Base-by-base conservation (phyloP, 2,329 filamentous ascomycete species). In the Cytospora schulzeri region DNA sequence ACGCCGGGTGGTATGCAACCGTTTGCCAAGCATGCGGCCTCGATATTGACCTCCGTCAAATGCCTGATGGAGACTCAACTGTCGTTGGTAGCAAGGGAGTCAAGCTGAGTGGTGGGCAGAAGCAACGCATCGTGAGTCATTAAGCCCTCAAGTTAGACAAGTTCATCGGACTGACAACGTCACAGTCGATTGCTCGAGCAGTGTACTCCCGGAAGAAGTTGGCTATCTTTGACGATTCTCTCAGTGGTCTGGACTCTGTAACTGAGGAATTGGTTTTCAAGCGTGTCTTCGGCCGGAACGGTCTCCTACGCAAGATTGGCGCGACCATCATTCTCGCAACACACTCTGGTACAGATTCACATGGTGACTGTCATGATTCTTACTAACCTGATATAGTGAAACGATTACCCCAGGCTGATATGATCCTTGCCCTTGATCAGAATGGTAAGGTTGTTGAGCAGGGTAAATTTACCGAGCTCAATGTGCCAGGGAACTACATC, bases 41-140 rank as follows among this genome's bases (percentile, higher is more conserved):
- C 5, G 71, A 74, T 9, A 70, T 70, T 8, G 76, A 77, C 15
- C 66, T 77, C 12, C 31, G 50, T 5, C 72, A 71, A 35, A 69
- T 82, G 15, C 68, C 74, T 0, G 62, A 72, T 2, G 73, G 75
- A 2, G 78, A 82, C 41, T 66, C 69, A 11, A 81, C 79, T 0
- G 69, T 74, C 0, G 72, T 82, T 48, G 81, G 81, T 1, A 81
- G 77, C 57, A 79, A 79, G 41, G 81, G 81, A 0, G 73, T 81
- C 57, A 76, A 75, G 4, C 72, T 83, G 0, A 81, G 79, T 4
- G 81, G 81, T 9, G 81, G 81, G 0, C 81, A 83, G 67, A 78
- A 77, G 66, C 77, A 80, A 59, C 75, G 79, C 15, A 71, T 81
- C 9, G 76, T 73, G 69, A 73, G 71, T 54, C 51, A 19, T 9